Conservation (phyloP, 371 early-diverging fungal genomes). For the Rhizopus delemar region DNA sequence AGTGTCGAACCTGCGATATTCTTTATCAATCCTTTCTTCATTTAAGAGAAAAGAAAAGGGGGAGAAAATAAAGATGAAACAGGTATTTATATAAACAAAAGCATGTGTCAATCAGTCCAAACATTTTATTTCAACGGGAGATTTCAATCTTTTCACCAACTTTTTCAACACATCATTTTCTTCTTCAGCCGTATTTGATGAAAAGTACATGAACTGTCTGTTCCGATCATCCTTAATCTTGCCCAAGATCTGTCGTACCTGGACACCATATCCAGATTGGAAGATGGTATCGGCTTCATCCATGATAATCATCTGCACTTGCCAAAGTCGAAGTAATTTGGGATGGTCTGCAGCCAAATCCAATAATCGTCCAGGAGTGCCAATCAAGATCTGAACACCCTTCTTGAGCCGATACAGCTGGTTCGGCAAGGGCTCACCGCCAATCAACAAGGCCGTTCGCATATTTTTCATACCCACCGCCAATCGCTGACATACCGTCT, state of each 20-base stretch:
- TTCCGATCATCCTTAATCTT: conserved; percentile 39
- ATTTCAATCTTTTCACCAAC: conserved; percentile 10
- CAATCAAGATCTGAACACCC: conserved; percentile 61
- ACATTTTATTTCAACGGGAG: conserved; percentile 28
- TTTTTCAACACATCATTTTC: conserved; percentile 10
- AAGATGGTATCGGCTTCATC: conserved; percentile 68
- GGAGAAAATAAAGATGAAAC: conserved; percentile 2
- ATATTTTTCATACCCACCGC: conserved; percentile 51
- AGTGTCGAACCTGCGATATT: neutral
- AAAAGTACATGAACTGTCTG: conserved; percentile 55
- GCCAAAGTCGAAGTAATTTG: conserved; percentile 45
- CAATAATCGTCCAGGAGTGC: conserved; percentile 62
- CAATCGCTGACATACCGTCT: conserved; percentile 44
- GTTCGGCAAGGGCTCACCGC: conserved; percentile 55
- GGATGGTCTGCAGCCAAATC: conserved; percentile 50
- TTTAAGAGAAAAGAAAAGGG: conserved; percentile 8
- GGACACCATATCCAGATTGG: conserved; percentile 53
- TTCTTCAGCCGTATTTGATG: conserved; percentile 41
- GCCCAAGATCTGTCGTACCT: conserved; percentile 52
- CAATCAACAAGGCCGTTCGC: conserved; percentile 58
- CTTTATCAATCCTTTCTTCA: neutral
- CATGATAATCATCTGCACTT: conserved; percentile 55
- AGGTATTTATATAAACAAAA: too few relatives aligned
- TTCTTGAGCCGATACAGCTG: conserved; percentile 57
- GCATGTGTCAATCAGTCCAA: neutral